phyloP scores from a whole-genome alignment of 768 basidiomycete species.

The Psilocybe subaeruginosa region DNA sequence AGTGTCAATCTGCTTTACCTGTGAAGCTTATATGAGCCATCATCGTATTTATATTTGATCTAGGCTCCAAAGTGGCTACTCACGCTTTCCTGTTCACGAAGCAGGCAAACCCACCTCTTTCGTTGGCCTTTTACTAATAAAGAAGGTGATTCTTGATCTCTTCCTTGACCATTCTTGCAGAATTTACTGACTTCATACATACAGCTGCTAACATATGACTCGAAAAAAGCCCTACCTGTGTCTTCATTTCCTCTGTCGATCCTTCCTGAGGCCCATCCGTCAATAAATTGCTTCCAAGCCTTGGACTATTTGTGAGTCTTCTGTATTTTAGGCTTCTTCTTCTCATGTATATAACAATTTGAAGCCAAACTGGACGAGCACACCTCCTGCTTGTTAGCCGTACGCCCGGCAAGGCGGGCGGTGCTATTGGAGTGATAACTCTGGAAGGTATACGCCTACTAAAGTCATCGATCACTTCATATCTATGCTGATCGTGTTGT shows the following conservation, averaged over 20 bases:
- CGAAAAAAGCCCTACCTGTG: slow-evolving; percentile 71
- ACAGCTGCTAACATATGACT: slow-evolving; percentile 88
- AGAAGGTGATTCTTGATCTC: slow-evolving; percentile 51
- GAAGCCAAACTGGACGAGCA: slow-evolving; percentile 90
- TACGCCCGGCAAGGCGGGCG: slow-evolving; percentile 81
- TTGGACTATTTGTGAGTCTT: slow-evolving; percentile 82
- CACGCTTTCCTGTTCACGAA: slow-evolving; percentile 88
- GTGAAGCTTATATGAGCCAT: not conserved
- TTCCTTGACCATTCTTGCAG: slow-evolving; percentile 6
- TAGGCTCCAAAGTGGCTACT: slow-evolving; percentile 80
- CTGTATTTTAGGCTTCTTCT: not conserved
- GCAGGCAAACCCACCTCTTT: slow-evolving; percentile 71
- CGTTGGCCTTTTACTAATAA: slow-evolving; percentile 74
- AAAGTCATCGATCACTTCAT: not conserved
- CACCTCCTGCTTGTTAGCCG: slow-evolving; percentile 87
- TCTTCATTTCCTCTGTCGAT: slow-evolving; percentile 79
- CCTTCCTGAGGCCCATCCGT: slow-evolving; percentile 85
- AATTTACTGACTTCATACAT: not conserved
- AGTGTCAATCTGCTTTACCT: not conserved
- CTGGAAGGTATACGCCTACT: slow-evolving; percentile 61
- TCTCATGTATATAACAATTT: not conserved
- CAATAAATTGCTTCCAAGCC: slow-evolving; percentile 94
- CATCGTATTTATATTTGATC: not conserved
- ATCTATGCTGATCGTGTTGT: not conserved
- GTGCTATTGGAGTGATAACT: slow-evolving; percentile 90